These are phyloP conservation scores for Vaccinium myrtillus DNA, from an alignment of 148 eudicot species.

Conservation along the genomic window DNA sequence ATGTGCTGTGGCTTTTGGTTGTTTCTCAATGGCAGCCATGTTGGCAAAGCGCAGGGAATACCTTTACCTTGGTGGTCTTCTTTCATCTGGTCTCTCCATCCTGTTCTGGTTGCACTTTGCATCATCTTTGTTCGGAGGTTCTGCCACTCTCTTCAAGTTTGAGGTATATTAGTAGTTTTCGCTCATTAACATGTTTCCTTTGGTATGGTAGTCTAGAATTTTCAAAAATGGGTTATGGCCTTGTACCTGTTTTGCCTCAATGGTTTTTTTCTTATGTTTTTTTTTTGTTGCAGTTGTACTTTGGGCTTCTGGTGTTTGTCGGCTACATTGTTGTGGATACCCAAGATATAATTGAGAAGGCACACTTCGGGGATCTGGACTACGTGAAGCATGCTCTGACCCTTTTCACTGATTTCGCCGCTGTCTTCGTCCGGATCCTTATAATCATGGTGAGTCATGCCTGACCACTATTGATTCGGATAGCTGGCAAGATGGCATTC, in stretches of 20 bases:
- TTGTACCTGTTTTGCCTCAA: neutral
- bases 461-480: neutral
- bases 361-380: constrained; percentile 86
- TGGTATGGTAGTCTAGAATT: neutral
- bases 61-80: constrained; percentile 78
- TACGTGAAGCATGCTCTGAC: constrained; percentile 82
- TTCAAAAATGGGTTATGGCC: neutral
- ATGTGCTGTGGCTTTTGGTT: constrained; percentile 79
- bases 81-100: constrained; percentile 81
- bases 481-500: neutral
- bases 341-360: constrained; percentile 85
- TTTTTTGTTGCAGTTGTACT: constrained; percentile 70
- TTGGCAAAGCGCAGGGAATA: constrained; percentile 82
- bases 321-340: constrained; percentile 95
- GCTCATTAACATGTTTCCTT: neutral
- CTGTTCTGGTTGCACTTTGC: constrained; percentile 90
- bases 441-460: constrained; percentile 69
- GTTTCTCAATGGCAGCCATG: constrained; percentile 92
- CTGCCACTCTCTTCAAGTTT: constrained; percentile 65
- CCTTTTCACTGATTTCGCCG: constrained; percentile 78
- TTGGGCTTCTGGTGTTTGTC: constrained; percentile 84
- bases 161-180: constrained; percentile 51
- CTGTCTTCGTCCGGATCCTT: constrained; percentile 85
- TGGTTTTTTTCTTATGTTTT: neutral
- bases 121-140: constrained; percentile 76